Evolutionary conservation across 306 rosid species (phyloP), one percentile per base, ranked within the genome.

Genomic region (Sesbania bispinosa): DNA sequence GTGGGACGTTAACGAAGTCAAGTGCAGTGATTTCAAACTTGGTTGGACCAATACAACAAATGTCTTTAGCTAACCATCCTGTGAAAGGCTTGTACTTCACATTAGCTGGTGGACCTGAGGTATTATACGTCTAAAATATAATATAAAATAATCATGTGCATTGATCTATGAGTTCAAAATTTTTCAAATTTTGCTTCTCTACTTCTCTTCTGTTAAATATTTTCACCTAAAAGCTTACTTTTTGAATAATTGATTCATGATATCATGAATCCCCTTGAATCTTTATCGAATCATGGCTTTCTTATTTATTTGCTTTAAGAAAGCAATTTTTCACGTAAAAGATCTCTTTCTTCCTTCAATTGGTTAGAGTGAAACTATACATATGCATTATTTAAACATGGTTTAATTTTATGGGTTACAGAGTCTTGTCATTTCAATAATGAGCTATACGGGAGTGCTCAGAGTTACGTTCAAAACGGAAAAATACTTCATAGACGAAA

Each of bases 1-100:
- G 47, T 19, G 52, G 81, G 48, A 80, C 85, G 35, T 0, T 73
- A 32, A 46, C 39, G 35, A 86, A 80, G 14, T 80, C 91, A 46
- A 89, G 96, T 72, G 53, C 68, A 27, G 52, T 58, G 10, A 81
- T 89, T 20, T 63, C 96, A 2, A 86, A 74, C 23, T 24, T 89
- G 77, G 83, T 89, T 42, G 96, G 92, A 4, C 89, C 91, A 7
- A 23, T 38, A 18, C 89, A 89, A 50, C 76, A 86, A 59, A 75
- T 84, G 88, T 61, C 96, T 67, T 23, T 84, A 46, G 74, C 57
- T 27, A 74, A 69, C 6, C 78, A 74, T 69, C 83, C 80, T 4
- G 75, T 82, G 1, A 78, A 82, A 48, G 83, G 86, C 27, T 19
- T 89, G n/a, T 89, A 82, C 29, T 84, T 78, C 57, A 45, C 68